These are phyloP conservation scores for Piloderma croceum DNA, from an alignment of 768 basidiomycete species.

Conservation along the genomic window DNA sequence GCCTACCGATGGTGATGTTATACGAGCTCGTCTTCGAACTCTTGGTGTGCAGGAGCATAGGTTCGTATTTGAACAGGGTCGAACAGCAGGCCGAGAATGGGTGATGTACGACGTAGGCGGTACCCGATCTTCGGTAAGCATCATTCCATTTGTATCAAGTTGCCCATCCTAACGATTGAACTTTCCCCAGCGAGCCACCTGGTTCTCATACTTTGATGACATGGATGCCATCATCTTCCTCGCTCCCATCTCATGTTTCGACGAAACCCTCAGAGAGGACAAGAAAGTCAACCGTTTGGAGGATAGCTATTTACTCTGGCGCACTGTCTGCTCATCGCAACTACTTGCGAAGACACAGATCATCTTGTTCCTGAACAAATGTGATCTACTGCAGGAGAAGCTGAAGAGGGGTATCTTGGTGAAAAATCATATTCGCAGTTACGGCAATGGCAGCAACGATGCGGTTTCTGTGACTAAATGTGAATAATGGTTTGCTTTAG, in stretches of 20 bases:
- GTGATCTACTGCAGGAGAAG: slow-evolving; percentile 69
- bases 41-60: slow-evolving; percentile 73
- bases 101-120: slow-evolving; percentile 80
- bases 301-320: slow-evolving; percentile 74
- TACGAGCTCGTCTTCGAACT: slow-evolving; percentile 73
- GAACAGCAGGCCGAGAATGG: slow-evolving; percentile 67
- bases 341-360: slow-evolving; percentile 54
- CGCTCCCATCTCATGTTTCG: slow-evolving; percentile 74
- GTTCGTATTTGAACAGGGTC: slow-evolving; percentile 57
- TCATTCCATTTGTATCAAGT: slow-evolving; percentile 2
- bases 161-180: slow-evolving; percentile 7
- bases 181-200: slow-evolving; percentile 52
- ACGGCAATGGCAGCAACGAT: slow-evolving; percentile 69
- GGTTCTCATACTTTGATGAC: slow-evolving; percentile 81
- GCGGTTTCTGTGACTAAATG: slow-evolving; percentile 64
- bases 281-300: slow-evolving; percentile 65
- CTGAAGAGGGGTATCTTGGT: slow-evolving; percentile 62
- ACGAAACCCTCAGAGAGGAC: slow-evolving; percentile 73
- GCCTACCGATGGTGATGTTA: slow-evolving; percentile 70
- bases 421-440: slow-evolving; percentile 66
- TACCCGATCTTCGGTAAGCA: slow-evolving; percentile 55
- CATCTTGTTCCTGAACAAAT: slow-evolving; percentile 57
- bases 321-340: slow-evolving; percentile 63
- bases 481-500: slow-evolving; percentile 29
- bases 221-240: slow-evolving; percentile 83